Evolutionary conservation across 1,284 basidiomycete species (phyloP).

Genomic region (Microbotryum intermedium): DNA sequence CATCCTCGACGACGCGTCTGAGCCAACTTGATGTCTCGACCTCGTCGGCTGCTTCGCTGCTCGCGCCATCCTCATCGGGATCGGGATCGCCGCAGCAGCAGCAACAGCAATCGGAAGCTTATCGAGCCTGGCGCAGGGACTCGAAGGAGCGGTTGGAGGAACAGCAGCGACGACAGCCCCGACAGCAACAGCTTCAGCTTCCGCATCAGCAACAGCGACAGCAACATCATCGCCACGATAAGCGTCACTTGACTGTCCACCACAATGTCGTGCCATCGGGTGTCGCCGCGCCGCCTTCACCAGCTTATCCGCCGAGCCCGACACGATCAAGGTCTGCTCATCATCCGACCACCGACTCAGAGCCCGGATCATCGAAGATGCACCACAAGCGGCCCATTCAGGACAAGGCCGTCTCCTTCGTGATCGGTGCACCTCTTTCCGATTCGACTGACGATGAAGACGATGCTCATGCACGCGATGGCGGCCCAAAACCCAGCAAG

Average conservation of each 20-base stretch:
- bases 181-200: too few species aligned
- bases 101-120: background rate
- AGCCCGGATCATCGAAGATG: background rate
- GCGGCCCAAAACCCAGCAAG: too few species aligned
- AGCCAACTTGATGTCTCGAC: background rate
- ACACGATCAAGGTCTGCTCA: too few species aligned
- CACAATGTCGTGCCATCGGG: too few species aligned
- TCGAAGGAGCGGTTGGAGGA: background rate
- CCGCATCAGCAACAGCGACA: too few species aligned
- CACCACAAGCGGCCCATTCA: background rate
- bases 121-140: constrained; percentile 7
- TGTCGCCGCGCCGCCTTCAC: too few species aligned
- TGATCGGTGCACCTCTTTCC: constrained; percentile 8
- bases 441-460: constrained; percentile 16
- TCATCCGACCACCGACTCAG: background rate
- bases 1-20: background rate
- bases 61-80: background rate
- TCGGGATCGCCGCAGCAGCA: background rate
- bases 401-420: constrained; percentile 15
- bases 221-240: too few species aligned
- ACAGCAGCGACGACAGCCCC: too few species aligned
- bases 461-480: background rate
- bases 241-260: too few species aligned
- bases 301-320: too few species aligned
- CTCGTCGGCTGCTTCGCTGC: background rate